Percentiles rank a stretch among this genome's conserved stretches.
Evolutionary conservation across 306 rosid species (phyloP).

Genomic region (Vachellia collinsii): DNA sequence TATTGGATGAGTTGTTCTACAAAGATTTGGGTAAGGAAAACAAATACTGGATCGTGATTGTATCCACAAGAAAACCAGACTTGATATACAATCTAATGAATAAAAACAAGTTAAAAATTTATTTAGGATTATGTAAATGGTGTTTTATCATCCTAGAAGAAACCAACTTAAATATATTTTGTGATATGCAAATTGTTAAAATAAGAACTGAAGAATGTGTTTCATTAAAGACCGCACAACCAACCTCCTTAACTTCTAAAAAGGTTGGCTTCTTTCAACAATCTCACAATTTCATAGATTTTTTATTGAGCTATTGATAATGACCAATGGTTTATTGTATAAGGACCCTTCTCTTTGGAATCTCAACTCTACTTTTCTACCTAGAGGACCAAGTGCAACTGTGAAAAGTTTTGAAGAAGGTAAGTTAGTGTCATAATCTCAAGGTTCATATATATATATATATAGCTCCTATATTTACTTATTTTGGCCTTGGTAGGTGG

Average conservation of each 20-base stretch:
- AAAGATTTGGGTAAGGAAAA: background rate
- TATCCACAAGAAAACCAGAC: background rate
- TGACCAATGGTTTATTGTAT: background rate
- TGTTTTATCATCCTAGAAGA: too few relatives aligned
- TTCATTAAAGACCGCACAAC: background rate
- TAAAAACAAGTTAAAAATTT: too few relatives aligned
- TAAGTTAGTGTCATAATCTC: background rate
- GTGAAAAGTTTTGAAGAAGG: background rate
- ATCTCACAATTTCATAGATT: background rate
- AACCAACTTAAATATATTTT: background rate
- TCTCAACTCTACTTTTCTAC: background rate
- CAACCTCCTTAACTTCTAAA: background rate
- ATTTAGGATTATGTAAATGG: too few relatives aligned
- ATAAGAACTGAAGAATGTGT: background rate
- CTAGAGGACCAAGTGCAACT: background rate
- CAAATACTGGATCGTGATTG: background rate
- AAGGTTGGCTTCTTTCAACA: background rate
- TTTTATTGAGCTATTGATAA: background rate
- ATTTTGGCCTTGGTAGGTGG: background rate
- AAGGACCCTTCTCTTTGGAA: background rate
- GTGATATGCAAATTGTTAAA: background rate
- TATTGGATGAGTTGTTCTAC: background rate
- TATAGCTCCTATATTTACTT: background rate
- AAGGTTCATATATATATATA: too few relatives aligned
- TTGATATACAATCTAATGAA: background rate